Base-by-base conservation (phyloP, 2,329 filamentous ascomycete species). In the Aureobasidium melanogenum region DNA sequence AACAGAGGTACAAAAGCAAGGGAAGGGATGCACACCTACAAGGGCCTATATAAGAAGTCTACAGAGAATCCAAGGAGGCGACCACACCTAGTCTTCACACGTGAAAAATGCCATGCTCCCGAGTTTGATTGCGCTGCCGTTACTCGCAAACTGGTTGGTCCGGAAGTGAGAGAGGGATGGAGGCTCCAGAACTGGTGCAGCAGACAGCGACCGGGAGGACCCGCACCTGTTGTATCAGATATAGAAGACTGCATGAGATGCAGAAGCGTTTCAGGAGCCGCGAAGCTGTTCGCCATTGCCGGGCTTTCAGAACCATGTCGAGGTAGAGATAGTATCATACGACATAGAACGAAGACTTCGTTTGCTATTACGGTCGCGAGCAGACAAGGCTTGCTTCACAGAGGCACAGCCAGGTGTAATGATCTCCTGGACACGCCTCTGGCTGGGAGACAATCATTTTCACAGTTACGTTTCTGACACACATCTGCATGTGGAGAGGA, bases 191-290 rank as follows among this genome's bases (percentile, higher is more conserved):
- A 36, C 41, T 57, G 54, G 41, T 36, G 52, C 52, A 44, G 52
- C 22, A 57, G 30, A 34, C n/a, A 34, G 28, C 17, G 9, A 28
- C n/a, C 54, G 54, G 54, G 41, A 57, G 54, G 54, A 22, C 54
- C 54, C 54, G 54, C 41, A 24, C 9, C 54, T 47, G n/a, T 12
- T 57, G 54, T 57, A 47, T 57, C 54, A 57, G 54, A 57, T 47
- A 47, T 57, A 47, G 39, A 46, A 47, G 54, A 19, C 28, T 57
- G 54, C 54, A 57, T 47, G 41, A 36, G 36, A 47, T 57, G 54
- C 54, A 57, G 22, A 46, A 47, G 54, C 54, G 54, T 47, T 57
- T 57, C 54, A 57, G 54, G 39, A 57, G 54, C 54, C 41, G 54
- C 54, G 41, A 54, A 19, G 50, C 7, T 19, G 50, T 28, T 41